Conservation (phyloP, 2,329 filamentous ascomycete species). For the Didymella keratinophila region DNA sequence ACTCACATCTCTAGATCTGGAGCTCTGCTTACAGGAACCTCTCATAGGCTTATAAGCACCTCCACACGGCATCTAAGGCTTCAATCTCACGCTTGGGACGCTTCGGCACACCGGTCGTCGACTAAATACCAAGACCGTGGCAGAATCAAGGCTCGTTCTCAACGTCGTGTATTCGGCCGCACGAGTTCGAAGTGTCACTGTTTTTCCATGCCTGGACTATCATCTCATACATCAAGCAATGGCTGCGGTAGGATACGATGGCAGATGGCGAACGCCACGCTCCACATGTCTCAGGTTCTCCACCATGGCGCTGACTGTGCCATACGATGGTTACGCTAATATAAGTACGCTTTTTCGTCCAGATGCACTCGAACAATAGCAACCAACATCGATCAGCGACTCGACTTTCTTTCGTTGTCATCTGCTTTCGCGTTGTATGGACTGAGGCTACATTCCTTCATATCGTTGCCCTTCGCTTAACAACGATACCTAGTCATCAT, state of each 20-base stretch:
- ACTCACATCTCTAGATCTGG: neutral
- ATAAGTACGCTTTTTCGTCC: neutral
- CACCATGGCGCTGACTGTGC: neutral
- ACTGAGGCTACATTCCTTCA: neutral
- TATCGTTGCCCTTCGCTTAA: neutral
- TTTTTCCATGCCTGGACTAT: neutral
- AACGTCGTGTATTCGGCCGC: neutral
- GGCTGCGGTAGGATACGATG: neutral
- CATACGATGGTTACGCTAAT: neutral
- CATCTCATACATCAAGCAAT: neutral
- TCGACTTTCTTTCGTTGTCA: neutral
- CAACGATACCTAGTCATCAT: neutral
- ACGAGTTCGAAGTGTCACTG: neutral
- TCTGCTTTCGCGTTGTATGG: neutral
- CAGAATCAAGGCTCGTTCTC: neutral
- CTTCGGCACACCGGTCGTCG: neutral
- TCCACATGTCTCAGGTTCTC: neutral
- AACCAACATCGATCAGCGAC: neutral
- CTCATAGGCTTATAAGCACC: neutral
- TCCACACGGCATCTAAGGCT: neutral
- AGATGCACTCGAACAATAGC: neutral
- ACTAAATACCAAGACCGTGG: neutral
- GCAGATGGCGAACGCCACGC: neutral
- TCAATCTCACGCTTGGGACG: neutral
- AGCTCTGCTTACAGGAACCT: neutral